Base-by-base conservation (phyloP, 163 green algal genomes). In the Prototheca wickerhamii region DNA sequence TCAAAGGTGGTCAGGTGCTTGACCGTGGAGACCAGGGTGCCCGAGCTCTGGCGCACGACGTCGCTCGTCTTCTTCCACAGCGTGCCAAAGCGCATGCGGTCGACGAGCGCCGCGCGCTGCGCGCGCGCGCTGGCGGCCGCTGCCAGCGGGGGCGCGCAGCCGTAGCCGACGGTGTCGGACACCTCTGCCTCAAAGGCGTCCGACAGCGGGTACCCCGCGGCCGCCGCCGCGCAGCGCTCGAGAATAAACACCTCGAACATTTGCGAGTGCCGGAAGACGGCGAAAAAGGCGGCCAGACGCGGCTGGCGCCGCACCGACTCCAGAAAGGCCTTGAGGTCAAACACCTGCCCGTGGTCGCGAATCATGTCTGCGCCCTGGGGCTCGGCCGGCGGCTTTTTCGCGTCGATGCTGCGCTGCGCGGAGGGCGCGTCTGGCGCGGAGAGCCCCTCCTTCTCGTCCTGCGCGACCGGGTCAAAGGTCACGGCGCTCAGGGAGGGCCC, bases 211-310 rank as follows among this genome's bases (percentile, higher is more conserved):
- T 58, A 71, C 26, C 68, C 52, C 59, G 68, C 42, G 4, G 76
- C 59, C 1, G 76, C 81, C 58, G 82, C 46, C 46, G 56, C 42
- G 7, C 91, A 69, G 12, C 86, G 75, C 70, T 93, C 81, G 26
- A 76, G 76, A 20, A 91, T 64, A 53, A 89, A 91, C 60, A 89
- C 74, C 60, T 89, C 81, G 35, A 83, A 89, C 77, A 91, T 70
- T 80, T 93, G 58, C 40, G 69, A 79, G 71, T 90, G 82, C 4
- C 85, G 76, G 57, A 93, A 77, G 51, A 71, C 25, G 1, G 61
- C 35, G 34, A 90, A 63, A 57, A 93, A 89, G 3, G 58, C 32
- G 20, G 72, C 62, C 2, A 83, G 69, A 54, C 74, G 64, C 21
- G 79, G 69, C 34, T 73, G 83, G 44, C 69, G 71, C 29, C 67